These are phyloP conservation scores for Pythium angustatum DNA, from an alignment of 352 stramenopile species.

Conservation along the genomic window DNA sequence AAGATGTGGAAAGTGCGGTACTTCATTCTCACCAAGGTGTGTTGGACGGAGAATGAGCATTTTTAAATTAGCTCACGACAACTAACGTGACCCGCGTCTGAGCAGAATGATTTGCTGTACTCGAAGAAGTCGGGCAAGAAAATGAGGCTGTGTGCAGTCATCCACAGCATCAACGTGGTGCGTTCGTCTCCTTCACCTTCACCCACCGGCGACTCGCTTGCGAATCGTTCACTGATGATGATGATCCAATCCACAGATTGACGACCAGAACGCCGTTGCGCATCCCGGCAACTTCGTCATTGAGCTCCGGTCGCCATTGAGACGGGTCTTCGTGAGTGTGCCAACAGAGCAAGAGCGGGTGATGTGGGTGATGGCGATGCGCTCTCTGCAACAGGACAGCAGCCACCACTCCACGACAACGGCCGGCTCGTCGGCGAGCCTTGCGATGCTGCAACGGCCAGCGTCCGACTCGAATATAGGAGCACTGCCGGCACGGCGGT, in stretches of 20 bases:
- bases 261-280: slow-evolving; percentile 79
- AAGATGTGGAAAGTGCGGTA: slow-evolving; percentile 89
- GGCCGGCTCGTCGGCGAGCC: slow-evolving; percentile 15
- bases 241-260: slow-evolving; percentile 41
- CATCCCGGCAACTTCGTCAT: slow-evolving; percentile 80
- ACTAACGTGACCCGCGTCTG: too few species aligned
- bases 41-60: not conserved
- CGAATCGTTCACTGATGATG: not conserved
- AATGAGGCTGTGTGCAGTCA: slow-evolving; percentile 39
- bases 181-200: slow-evolving; percentile 15
- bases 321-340: slow-evolving; percentile 67
- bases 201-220: too few species aligned
- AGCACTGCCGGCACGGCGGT: slow-evolving; percentile 24
- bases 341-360: slow-evolving; percentile 72
- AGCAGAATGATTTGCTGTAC: slow-evolving; percentile 76
- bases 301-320: slow-evolving; percentile 54
- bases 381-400: slow-evolving; percentile 37
- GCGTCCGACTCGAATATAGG: slow-evolving; percentile 43
- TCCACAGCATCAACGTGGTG: slow-evolving; percentile 71
- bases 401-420: slow-evolving; percentile 26
- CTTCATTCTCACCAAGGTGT: slow-evolving; percentile 75
- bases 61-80: too few species aligned
- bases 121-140: slow-evolving; percentile 85
- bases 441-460: slow-evolving; percentile 37
- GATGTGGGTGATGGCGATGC: slow-evolving; percentile 64